Base-by-base conservation (phyloP, 139 green algal genomes). In the Chara braunii region DNA sequence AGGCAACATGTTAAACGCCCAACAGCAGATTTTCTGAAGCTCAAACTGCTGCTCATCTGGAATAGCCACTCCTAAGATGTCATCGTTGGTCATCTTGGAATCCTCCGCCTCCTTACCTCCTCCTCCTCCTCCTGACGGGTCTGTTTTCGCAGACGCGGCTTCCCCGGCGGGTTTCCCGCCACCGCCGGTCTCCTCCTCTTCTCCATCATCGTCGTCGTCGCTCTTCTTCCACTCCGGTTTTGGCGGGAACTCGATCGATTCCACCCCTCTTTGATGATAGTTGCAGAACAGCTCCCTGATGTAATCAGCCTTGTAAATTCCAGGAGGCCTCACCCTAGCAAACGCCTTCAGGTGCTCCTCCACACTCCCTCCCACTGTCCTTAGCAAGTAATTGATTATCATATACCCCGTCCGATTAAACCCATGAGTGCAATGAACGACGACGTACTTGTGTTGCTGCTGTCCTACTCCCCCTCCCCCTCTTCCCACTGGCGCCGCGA, bases 231-330 rank as follows among this genome's bases (percentile, higher is more conserved):
- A 70, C 32, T 70, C 61, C 18, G 61, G 61, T 11, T 29, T 48
- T 26, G 54, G 29, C 9, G 61, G 61, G 14, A 48, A 70, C 5
- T 35, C 5, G 24, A 64, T n/a, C 5, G 22, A 6, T 22, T 23
- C 48, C 14, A 51, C 50, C 32, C 63, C 22, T 32, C 33, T 52
- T 66, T 92, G 80, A 72, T 95, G 86, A 72, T 91, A 86, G 63
- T 90, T 87, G 32, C 76, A 74, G 80, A 91, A 96, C 14, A 98
- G 83, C 44, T 85, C 58, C 12, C 81, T 70, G 30, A 98, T 85
- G 78, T 98, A 98, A 32, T 89, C 84, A 37, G 87, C 64, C 83
- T 99, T 99, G 83, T 99, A 99, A 65, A 99, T 98, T 60, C 92
- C 92, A 0, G 91, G 91, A 0, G 84, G 68, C 0, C 92, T 82